These are phyloP conservation scores for Fusarium marasasianum DNA, from an alignment of 2,329 filamentous ascomycete species.

Conservation along the genomic window DNA sequence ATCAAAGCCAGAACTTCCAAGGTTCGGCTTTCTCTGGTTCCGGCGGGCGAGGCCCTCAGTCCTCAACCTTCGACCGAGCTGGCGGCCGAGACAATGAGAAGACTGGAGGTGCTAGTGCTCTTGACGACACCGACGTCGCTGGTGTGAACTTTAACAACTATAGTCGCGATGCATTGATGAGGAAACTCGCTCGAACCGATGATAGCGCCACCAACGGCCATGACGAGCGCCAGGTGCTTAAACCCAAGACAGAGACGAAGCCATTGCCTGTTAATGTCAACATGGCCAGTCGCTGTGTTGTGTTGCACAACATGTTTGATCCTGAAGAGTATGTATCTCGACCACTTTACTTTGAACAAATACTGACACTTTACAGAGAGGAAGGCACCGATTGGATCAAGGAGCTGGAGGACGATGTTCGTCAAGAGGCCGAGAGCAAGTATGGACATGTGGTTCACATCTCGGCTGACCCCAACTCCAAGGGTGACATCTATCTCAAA, in stretches of 20 bases:
- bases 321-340: slow-evolving; percentile 78
- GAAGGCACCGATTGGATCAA: slow-evolving; percentile 89
- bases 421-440: slow-evolving; percentile 90
- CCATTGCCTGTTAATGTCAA: slow-evolving; percentile 86
- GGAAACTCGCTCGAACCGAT: slow-evolving; percentile 96
- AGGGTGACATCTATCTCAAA: slow-evolving; percentile 98
- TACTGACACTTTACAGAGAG: slow-evolving; percentile 68
- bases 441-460: slow-evolving; percentile 99
- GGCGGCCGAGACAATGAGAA: slow-evolving; percentile 91
- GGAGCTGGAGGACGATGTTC: slow-evolving; percentile 93
- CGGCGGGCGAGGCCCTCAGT: slow-evolving; percentile 85
- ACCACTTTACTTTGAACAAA: background rate
- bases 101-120: slow-evolving; percentile 87
- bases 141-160: slow-evolving; percentile 99
- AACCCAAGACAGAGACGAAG: slow-evolving; percentile 82
- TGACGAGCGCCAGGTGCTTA: slow-evolving; percentile 76
- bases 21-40: slow-evolving; percentile 91
- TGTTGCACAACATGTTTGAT: slow-evolving; percentile 96
- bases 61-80: slow-evolving; percentile 89
- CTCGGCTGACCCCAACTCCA: slow-evolving; percentile 89
- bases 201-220: slow-evolving; percentile 73
- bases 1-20: slow-evolving; percentile 75
- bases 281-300: slow-evolving; percentile 91
- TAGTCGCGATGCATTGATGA: slow-evolving; percentile 97
- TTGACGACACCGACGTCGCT: slow-evolving; percentile 97